phyloP scores from a whole-genome alignment of 352 stramenopile genomes.

The Phytopythium kandeliae region DNA sequence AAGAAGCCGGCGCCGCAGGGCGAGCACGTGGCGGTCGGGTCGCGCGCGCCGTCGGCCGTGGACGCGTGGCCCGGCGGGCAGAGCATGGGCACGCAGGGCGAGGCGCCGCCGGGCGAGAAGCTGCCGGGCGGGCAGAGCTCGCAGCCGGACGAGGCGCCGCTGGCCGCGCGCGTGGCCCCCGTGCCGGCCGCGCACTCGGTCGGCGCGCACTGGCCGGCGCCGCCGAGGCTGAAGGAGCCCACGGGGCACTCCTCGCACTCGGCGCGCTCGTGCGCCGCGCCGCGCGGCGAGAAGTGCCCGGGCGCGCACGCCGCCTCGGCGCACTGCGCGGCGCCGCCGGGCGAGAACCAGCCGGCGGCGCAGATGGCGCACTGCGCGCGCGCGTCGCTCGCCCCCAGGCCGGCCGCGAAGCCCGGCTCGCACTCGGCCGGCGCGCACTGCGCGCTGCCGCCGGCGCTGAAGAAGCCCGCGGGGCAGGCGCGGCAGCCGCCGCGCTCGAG shows the following conservation, averaged over 20 bases:
- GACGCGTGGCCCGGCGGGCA: constrained; percentile 25
- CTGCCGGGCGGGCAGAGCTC: constrained; percentile 22
- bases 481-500: constrained; percentile 44
- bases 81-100: constrained; percentile 23
- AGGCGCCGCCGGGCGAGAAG: constrained; percentile 27
- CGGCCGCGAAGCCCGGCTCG: constrained; percentile 28
- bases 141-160: constrained; percentile 16
- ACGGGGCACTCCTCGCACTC: constrained; percentile 31
- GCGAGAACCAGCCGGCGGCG: constrained; percentile 25
- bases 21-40: constrained; percentile 17
- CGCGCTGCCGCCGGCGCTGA: constrained; percentile 22
- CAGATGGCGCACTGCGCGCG: constrained; percentile 26
- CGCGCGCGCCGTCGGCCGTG: constrained; percentile 8
- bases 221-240: constrained; percentile 29
- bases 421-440: constrained; percentile 34
- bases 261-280: constrained; percentile 14
- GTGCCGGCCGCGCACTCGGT: constrained; percentile 28
- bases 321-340: constrained; percentile 30
- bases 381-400: constrained; percentile 19
- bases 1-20: constrained; percentile 26
- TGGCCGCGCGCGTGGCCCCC: constrained; percentile 20
- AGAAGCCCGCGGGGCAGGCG: constrained; percentile 30
- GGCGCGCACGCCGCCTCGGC: constrained; percentile 19
- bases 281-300: constrained; percentile 31
- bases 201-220: constrained; percentile 25